Evolutionary conservation across 2,329 filamentous ascomycete species (phyloP).

Genomic region (Pseudogymnoascus sp.): DNA sequence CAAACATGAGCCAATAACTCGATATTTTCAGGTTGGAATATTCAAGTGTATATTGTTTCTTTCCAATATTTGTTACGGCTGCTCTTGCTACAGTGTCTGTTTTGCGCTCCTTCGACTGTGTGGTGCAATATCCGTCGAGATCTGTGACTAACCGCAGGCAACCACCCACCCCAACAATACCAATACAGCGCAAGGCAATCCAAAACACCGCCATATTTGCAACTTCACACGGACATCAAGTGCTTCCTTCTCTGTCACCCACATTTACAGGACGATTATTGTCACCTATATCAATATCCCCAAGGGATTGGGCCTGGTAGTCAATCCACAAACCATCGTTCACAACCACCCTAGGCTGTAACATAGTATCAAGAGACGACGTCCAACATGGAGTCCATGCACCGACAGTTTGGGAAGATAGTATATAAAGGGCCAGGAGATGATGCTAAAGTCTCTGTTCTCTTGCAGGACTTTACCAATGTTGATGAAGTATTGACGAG

Average conservation of each 20-base stretch:
- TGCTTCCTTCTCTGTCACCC: not conserved
- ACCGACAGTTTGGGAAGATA: conserved; percentile 66
- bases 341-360: not conserved
- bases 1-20: not conserved
- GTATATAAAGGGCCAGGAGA: conserved; percentile 60
- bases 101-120: not conserved
- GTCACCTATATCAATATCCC: not conserved
- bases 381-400: conserved; percentile 57
- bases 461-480: conserved; percentile 73
- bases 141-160: conserved; percentile 3
- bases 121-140: not conserved
- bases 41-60: not conserved
- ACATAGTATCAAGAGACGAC: not conserved
- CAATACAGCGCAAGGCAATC: not conserved
- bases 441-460: conserved; percentile 63
- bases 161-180: not conserved
- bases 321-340: not conserved
- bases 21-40: not conserved
- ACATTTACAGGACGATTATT: not conserved
- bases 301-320: not conserved
- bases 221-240: not conserved
- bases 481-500: conserved; percentile 65
- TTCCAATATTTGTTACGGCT: not conserved
- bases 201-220: not conserved
- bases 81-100: not conserved